phyloP scores from a whole-genome alignment of 2,329 filamentous ascomycete genomes.

The Talaromyces amestolkiae region DNA sequence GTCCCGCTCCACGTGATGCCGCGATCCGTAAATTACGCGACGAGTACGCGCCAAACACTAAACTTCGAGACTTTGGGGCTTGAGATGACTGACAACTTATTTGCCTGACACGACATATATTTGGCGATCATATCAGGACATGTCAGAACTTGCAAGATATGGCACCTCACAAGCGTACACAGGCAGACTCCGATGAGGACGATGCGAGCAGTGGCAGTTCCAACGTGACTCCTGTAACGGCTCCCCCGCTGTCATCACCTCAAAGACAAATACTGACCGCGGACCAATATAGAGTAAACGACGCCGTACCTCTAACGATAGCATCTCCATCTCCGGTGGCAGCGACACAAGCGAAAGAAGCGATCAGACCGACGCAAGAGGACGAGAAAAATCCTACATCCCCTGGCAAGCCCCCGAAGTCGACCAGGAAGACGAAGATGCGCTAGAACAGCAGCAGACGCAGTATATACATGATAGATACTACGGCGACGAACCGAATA shows the following conservation, averaged over 20 bases:
- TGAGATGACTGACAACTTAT: background rate
- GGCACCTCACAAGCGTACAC: constrained; percentile 44
- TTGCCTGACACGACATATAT: background rate
- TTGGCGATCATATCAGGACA: background rate
- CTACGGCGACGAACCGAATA: constrained; percentile 61
- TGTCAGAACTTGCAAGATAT: constrained; percentile 28
- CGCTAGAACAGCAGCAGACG: constrained; percentile 60
- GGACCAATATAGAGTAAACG: constrained; percentile 14
- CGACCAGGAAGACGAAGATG: constrained; percentile 34
- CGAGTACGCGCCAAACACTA: constrained; percentile 1
- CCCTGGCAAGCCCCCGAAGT: background rate
- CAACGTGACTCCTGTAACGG: constrained; percentile 12
- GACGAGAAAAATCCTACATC: background rate
- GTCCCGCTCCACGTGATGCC: constrained; percentile 19
- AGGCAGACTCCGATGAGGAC: constrained; percentile 32
- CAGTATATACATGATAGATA: constrained; percentile 58
- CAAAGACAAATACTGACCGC: background rate
- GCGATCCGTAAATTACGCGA: constrained; percentile 19
- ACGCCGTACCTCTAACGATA: constrained; percentile 16
- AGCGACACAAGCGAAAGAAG: background rate
- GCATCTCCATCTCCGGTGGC: background rate
- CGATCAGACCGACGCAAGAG: background rate
- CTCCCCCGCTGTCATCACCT: background rate
- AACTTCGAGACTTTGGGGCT: background rate
- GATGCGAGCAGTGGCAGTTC: constrained; percentile 24